Conservation (phyloP, 225 moss, liverwort and hornwort species). For the Physcomitrium patens region DNA sequence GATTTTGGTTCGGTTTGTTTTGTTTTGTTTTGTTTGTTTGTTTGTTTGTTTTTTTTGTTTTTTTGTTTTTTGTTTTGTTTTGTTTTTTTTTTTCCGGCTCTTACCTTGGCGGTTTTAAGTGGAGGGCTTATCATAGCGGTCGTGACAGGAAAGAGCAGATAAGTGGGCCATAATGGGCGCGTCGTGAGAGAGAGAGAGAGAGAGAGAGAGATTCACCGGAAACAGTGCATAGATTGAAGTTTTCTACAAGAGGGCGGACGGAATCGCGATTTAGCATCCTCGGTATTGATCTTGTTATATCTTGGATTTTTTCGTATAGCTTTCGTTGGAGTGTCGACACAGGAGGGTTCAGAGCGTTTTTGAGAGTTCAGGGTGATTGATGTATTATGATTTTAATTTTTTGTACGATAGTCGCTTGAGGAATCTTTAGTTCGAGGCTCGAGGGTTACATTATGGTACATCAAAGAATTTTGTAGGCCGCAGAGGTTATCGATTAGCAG, state of each 20-base stretch:
- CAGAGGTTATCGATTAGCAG: constrained; percentile 20
- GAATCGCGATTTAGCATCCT: not conserved
- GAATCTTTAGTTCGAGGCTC: not conserved
- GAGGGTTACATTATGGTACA: not conserved
- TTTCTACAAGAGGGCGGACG: no score
- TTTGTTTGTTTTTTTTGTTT: no score
- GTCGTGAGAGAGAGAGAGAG: not conserved
- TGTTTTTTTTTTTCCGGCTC: no score
- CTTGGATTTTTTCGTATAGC: not conserved
- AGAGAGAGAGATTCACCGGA: not conserved
- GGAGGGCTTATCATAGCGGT: not conserved
- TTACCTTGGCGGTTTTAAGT: not conserved
- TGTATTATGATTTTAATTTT: not conserved
- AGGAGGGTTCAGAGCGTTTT: not conserved
- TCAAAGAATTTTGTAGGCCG: constrained; percentile 17
- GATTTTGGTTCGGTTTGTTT: no score
- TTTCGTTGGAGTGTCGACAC: not conserved
- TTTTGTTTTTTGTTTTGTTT: no score
- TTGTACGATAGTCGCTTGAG: constrained; percentile 4
- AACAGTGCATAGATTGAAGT: not conserved
- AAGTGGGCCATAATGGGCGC: no score
- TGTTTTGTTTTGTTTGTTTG: no score
- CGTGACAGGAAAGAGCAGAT: no score
- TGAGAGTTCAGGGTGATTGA: not conserved
- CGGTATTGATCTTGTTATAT: not conserved